phyloP scores from a whole-genome alignment of 1,284 basidiomycete genomes.

The Malassezia furfur region DNA sequence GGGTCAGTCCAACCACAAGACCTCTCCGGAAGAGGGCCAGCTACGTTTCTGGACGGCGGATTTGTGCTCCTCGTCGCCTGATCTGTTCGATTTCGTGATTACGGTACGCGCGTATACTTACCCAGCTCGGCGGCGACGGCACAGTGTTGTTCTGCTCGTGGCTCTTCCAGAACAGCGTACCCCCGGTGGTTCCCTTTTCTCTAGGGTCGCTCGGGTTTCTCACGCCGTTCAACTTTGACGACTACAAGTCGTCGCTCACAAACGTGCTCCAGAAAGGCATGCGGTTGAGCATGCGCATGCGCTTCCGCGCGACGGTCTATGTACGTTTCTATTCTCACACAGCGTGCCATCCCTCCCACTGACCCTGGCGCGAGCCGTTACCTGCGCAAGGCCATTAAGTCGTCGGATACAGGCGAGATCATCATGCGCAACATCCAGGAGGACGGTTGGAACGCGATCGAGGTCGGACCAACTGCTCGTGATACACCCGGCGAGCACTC shows the following conservation, averaged over 20 bases:
- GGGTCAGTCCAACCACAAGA: no score
- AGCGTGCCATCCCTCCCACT: slow-evolving; percentile 38
- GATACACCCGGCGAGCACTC: neutral
- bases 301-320: slow-evolving; percentile 97
- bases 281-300: slow-evolving; percentile 94
- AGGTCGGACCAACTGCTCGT: slow-evolving; percentile 18
- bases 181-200: slow-evolving; percentile 91
- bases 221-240: slow-evolving; percentile 90
- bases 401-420: slow-evolving; percentile 42
- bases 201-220: slow-evolving; percentile 97
- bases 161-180: slow-evolving; percentile 96
- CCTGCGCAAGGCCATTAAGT: slow-evolving; percentile 35
- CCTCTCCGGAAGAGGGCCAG: slow-evolving; percentile 59
- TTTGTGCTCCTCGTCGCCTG: slow-evolving; percentile 83
- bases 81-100: slow-evolving; percentile 95
- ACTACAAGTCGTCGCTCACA: slow-evolving; percentile 79
- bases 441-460: slow-evolving; percentile 41
- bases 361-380: slow-evolving; percentile 16
- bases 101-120: slow-evolving; percentile 56
- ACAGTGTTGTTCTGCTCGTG: slow-evolving; percentile 98
- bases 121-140: slow-evolving; percentile 73
- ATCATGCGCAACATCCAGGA: slow-evolving; percentile 39
- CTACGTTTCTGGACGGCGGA: slow-evolving; percentile 93
- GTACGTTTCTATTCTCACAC: neutral
- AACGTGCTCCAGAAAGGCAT: slow-evolving; percentile 83